These are phyloP conservation scores for Stylosanthes scabra DNA, from an alignment of 331 rosid species.

Conservation along the genomic window DNA sequence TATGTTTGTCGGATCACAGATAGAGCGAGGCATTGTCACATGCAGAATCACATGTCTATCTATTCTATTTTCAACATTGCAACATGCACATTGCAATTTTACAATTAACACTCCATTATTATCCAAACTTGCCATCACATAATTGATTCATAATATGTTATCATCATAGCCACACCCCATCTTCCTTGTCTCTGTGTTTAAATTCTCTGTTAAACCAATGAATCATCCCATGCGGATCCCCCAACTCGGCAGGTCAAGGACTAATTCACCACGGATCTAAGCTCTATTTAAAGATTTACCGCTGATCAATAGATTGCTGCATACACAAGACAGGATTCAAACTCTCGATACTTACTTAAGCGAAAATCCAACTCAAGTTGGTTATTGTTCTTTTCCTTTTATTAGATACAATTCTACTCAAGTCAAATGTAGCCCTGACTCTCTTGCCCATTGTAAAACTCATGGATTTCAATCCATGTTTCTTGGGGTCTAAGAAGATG, in stretches of 20 bases:
- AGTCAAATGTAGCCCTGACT: too few species aligned
- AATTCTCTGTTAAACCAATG: neutral
- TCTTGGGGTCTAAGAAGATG: neutral
- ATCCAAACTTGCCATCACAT: slow-evolving; percentile 26
- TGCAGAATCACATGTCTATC: slow-evolving; percentile 44
- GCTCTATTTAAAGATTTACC: too few species aligned
- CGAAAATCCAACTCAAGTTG: too few species aligned
- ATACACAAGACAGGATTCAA: too few species aligned
- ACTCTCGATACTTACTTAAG: too few species aligned
- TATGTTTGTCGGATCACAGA: slow-evolving; percentile 27
- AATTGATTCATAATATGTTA: neutral
- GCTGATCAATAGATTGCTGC: too few species aligned
- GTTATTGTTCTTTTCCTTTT: too few species aligned
- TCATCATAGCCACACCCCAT: neutral
- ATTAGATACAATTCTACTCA: too few species aligned
- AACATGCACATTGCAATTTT: neutral
- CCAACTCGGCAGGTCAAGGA: too few species aligned
- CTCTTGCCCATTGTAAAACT: too few species aligned
- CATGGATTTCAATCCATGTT: neutral
- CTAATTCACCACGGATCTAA: too few species aligned
- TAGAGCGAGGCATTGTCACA: slow-evolving; percentile 32
- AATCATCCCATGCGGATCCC: too few species aligned
- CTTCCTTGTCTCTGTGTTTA: neutral
- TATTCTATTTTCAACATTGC: slow-evolving; percentile 39
- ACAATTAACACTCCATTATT: neutral